Evolutionary conservation across 1,284 basidiomycete genomes (phyloP), one percentile per base, ranked within the genome.

Genomic region (Heterobasidion parviporum): DNA sequence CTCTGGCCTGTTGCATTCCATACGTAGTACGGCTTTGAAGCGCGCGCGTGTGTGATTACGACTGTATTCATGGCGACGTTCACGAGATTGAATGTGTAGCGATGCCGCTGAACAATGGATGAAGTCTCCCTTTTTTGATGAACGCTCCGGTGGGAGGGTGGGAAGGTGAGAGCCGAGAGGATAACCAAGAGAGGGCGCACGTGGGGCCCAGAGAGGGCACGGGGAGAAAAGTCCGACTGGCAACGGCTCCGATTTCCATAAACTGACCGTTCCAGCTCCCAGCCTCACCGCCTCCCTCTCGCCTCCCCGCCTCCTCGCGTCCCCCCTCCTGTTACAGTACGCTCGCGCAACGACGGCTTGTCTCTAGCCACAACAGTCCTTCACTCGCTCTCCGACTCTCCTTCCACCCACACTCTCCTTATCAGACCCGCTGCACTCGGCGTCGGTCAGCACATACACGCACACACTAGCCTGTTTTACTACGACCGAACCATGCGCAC

Each of bases 11-110:
- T 56, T 60, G 44, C 54, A 16, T 47, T 36, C n/a, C 52, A 45
- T 46, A 26, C 38, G 38, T 41, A 41, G 10, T 41, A 47, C 50
- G 33, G 15, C 2, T n/a, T 36, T 33, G 50, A 44, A 49, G 50
- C 47, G 46, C 18, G 41, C 12, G 16, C 32, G 34, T 20, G 15
- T 38, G 18, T 55, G 50, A 36, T 45, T 55, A 34, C 64, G 36
- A 18, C 33, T 65, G 69, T 71, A 72, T 69, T 67, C 65, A 67
- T 71, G 70, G 66, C 70, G 70, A 70, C 26, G 33, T 35, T 34
- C 15, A 56, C 55, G 55, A 56, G 38, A 49, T 15, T 16, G 26
- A 35, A 50, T 50, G 46, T 56, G 50, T 56, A 53, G 50, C 52
- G 35, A 51, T 43, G 50, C 48, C 35, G 53, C 34, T 16, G 15